Evolutionary conservation across 176 grass and related monocot genomes (phyloP).

Genomic region (Themeda triandra): DNA sequence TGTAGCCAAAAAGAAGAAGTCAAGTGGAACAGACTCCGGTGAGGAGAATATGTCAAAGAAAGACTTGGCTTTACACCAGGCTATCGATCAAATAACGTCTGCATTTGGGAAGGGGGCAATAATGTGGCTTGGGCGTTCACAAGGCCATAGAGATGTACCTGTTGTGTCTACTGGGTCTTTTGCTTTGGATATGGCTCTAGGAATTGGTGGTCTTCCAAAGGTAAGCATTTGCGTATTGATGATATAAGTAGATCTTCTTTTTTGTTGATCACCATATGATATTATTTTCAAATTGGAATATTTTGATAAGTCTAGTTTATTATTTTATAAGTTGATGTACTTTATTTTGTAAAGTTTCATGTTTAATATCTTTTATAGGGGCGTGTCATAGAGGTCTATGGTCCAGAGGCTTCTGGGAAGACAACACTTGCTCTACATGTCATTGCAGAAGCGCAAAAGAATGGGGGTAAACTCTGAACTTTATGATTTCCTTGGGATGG

Average conservation of each 20-base stretch:
- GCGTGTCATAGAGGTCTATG: slow-evolving; percentile 88
- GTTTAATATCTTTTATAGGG: slow-evolving; percentile 49
- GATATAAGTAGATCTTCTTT: neutral
- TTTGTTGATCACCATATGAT: neutral
- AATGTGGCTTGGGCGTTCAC: slow-evolving; percentile 94
- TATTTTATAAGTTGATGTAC: neutral
- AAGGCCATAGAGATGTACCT: slow-evolving; percentile 74
- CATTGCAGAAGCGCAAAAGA: slow-evolving; percentile 91
- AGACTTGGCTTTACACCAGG: slow-evolving; percentile 88
- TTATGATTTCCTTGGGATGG: neutral
- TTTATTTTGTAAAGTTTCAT: slow-evolving; percentile 5
- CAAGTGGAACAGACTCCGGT: slow-evolving; percentile 60
- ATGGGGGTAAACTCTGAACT: slow-evolving; percentile 55
- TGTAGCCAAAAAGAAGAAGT: slow-evolving; percentile 77
- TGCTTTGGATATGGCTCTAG: slow-evolving; percentile 82
- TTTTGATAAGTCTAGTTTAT: neutral
- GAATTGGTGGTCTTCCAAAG: slow-evolving; percentile 90
- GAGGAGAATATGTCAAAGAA: slow-evolving; percentile 85
- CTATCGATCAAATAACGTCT: slow-evolving; percentile 86
- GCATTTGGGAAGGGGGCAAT: slow-evolving; percentile 93
- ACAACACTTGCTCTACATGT: slow-evolving; percentile 97
- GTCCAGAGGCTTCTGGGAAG: slow-evolving; percentile 94
- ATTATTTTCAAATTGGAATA: neutral
- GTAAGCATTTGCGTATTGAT: slow-evolving; percentile 37
- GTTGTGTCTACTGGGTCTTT: slow-evolving; percentile 91